phyloP scores from a whole-genome alignment of 768 basidiomycete species.

The Hypholoma sublateritium region DNA sequence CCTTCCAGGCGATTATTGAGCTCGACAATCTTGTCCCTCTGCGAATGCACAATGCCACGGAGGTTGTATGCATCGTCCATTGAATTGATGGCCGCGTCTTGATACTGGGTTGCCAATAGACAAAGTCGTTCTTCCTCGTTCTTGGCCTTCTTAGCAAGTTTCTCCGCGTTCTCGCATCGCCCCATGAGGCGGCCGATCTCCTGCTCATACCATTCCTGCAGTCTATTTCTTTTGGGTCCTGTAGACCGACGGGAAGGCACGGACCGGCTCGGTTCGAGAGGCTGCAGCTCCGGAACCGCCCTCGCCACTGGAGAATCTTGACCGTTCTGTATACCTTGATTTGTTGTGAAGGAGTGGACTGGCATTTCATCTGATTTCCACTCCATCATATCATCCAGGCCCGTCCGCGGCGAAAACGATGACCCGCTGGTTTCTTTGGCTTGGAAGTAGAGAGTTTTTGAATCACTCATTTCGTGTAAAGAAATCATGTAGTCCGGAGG shows the following conservation, averaged over 20 bases:
- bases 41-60: neutral
- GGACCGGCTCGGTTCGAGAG: neutral
- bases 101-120: neutral
- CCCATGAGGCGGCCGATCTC: neutral
- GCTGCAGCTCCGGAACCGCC: neutral
- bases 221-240: neutral
- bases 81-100: neutral
- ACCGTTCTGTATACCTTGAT: no score
- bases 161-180: neutral
- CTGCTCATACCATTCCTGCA: conserved; percentile 2
- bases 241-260: neutral
- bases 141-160: neutral
- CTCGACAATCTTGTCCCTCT: neutral
- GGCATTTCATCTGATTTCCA: neutral
- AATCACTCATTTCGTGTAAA: neutral
- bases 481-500: neutral
- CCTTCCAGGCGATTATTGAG: neutral
- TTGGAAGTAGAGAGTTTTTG: neutral
- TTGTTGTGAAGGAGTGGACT: no score
- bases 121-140: neutral
- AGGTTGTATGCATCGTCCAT: neutral
- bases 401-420: neutral
- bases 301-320: neutral
- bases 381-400: neutral
- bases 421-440: neutral